Evolutionary conservation across 1,284 basidiomycete genomes (phyloP), one percentile per base, ranked within the genome.

Genomic region (Boletellus sp.): DNA sequence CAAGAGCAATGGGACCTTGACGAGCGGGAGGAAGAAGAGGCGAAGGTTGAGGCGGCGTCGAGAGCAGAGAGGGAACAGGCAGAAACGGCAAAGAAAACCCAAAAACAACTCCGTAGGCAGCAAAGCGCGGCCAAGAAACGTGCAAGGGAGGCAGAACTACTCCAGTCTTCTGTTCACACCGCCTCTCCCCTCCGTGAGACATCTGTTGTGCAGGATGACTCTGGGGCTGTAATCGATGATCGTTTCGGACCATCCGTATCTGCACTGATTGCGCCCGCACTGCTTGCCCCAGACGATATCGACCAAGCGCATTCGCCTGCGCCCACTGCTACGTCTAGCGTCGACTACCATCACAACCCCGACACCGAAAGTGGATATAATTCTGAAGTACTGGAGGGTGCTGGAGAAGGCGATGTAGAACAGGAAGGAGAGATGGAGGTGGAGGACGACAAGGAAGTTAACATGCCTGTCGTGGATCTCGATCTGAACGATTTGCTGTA

Each of bases 1-100:
- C 67, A 72, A 39, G 87, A 91, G 60, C 87, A 91, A 58, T 82
- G 82, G 76, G 76, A 69, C 11, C 64, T 90, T 34, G 90, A 92
- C 56, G 73, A 64, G 4, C 53, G 69, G 30, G 89, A 91, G 50
- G 86, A 88, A 56, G 74, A 74, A 25, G 79, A 84, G 51, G 66
- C 79, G 1, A 73, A 73, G 33, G 61, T 60, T 1, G 77, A 80
- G 40, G 63, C 67, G 2, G 56, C 59, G 11, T 63, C 62, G 35
- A 57, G 56, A n/a, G 70, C 69, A 5, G 70, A 71, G 19, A 60
- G 53, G 23, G 74, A 76, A 13, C 72, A 71, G 37, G 62, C 52
- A 0, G 77, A 80, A 41, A 73, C 70, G 7, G 72, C 72, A 43
- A 79, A 75, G 58, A 76, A 71, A 41, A 66, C 68, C 0, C 73